Percentiles rank a stretch among this genome's conserved stretches.
Conservation (phyloP, 805 yeast genomes). For the Jamesozyma piceae region DNA sequence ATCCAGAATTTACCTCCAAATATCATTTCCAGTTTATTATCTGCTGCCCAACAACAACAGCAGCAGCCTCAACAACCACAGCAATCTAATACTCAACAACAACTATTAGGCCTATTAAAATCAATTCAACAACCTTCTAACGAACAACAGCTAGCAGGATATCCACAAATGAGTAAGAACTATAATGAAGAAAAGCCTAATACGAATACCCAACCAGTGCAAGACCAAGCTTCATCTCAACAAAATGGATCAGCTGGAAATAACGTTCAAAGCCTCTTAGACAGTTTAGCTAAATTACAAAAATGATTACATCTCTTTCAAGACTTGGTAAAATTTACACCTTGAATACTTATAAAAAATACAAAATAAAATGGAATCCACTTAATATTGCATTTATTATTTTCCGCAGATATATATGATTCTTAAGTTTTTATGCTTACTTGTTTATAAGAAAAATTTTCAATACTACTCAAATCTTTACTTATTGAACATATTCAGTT, state of each 20-base stretch:
- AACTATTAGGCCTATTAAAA: constrained; percentile 26
- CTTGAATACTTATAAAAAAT: not conserved
- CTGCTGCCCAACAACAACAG: constrained; percentile 29
- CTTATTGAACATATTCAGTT: not conserved
- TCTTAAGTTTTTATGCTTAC: not conserved
- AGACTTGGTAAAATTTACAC: not conserved
- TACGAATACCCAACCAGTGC: constrained; percentile 8
- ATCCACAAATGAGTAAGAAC: not conserved
- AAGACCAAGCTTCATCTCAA: constrained; percentile 10
- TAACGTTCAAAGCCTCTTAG: constrained; percentile 32
- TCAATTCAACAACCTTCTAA: constrained; percentile 16
- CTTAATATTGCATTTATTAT: not conserved
- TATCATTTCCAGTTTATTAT: constrained; percentile 25
- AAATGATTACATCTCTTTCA: constrained; percentile 12
- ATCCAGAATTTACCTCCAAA: constrained; percentile 30
- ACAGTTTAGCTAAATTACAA: constrained; percentile 32
- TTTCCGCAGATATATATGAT: not conserved
- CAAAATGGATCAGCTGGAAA: constrained; percentile 22
- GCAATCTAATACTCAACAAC: constrained; percentile 10
- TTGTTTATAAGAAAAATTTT: not conserved
- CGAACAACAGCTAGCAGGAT: constrained; percentile 3
- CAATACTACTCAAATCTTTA: not conserved
- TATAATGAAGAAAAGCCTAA: not conserved
- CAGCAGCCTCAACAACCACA: constrained; percentile 19
- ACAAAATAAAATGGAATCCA: not conserved